A percentile compares a stretch with the other conserved stretches of the same genome.
Evolutionary conservation across 805 yeast species (phyloP).

Genomic region (Sugiyamaella boreocaroliniensis): DNA sequence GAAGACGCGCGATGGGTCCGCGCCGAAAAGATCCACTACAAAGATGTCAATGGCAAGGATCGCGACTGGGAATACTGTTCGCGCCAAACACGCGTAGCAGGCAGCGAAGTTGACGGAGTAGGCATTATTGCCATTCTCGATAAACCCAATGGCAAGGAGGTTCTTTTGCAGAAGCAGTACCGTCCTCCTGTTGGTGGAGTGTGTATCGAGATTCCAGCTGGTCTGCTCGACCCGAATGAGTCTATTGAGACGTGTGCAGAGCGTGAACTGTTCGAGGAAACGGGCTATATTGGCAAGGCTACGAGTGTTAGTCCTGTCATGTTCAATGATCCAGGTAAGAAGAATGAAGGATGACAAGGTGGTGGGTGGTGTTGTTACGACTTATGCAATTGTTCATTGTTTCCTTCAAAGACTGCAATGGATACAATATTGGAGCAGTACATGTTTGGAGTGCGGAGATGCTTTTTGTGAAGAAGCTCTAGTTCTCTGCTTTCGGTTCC

Average conservation of each 20-base stretch:
- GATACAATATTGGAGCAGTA: no score
- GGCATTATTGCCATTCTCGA: slow-evolving; percentile 72
- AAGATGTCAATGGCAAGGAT: slow-evolving; percentile 29
- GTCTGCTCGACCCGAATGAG: slow-evolving; percentile 82
- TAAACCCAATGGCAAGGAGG: slow-evolving; percentile 43
- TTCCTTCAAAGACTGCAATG: no score
- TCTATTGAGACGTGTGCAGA: slow-evolving; percentile 70
- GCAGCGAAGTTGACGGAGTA: slow-evolving; percentile 77
- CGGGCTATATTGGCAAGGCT: slow-evolving; percentile 77
- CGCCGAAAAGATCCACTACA: slow-evolving; percentile 35
- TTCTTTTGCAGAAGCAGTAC: slow-evolving; percentile 77
- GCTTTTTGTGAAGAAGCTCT: no score
- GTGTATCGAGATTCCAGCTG: slow-evolving; percentile 93
- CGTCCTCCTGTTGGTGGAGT: slow-evolving; percentile 89
- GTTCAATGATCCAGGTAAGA: slow-evolving; percentile 55
- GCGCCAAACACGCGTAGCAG: slow-evolving; percentile 62
- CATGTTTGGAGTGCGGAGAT: no score
- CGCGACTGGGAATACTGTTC: slow-evolving; percentile 92
- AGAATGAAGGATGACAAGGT: no score
- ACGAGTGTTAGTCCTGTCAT: slow-evolving; percentile 41
- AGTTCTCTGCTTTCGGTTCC: no score
- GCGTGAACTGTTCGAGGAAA: slow-evolving; percentile 85
- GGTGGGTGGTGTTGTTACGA: no score
- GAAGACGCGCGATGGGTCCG: slow-evolving; percentile 26
- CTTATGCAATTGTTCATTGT: no score